A percentile compares a stretch with the other conserved stretches of the same genome.
Evolutionary conservation across 345 rosid genomes (phyloP).

Genomic region (Noccaea caerulescens): DNA sequence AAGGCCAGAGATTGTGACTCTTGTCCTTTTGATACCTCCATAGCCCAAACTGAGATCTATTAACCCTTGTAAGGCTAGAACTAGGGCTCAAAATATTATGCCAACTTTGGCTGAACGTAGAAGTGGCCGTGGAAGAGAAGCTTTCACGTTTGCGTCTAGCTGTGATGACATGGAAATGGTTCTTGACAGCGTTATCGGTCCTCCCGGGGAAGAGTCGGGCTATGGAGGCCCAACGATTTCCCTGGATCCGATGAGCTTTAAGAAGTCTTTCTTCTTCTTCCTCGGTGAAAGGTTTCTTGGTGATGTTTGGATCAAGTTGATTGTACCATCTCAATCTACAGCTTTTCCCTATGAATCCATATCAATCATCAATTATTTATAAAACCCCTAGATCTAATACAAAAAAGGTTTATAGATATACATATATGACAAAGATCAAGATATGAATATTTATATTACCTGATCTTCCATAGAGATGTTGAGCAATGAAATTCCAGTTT

Average conservation of each 20-base stretch:
- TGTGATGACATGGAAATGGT: conserved; percentile 73
- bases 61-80: conserved; percentile 32
- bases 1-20: conserved; percentile 28
- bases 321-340: conserved; percentile 81
- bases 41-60: conserved; percentile 44
- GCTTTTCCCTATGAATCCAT: conserved; percentile 56
- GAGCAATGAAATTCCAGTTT: conserved; percentile 69
- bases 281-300: conserved; percentile 61
- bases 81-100: conserved; percentile 27
- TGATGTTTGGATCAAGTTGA: conserved; percentile 77
- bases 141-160: conserved; percentile 62
- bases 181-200: conserved; percentile 77
- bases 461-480: conserved; percentile 64
- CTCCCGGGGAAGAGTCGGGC: conserved; percentile 63
- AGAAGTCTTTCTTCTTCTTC: conserved; percentile 69
- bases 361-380: not conserved
- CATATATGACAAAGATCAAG: not conserved
- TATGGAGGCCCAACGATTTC: conserved; percentile 69
- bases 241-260: conserved; percentile 61
- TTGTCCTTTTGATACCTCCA: conserved; percentile 41
- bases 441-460: conserved; percentile 40
- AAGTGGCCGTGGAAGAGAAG: conserved; percentile 32
- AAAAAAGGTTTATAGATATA: not conserved
- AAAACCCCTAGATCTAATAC: conserved; percentile 17
- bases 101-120: conserved; percentile 32